A percentile compares a stretch with the other conserved stretches of the same genome.
Evolutionary conservation across 2,329 filamentous ascomycete genomes (phyloP).

Genomic region (Aspergillus pseudoglaucus): DNA sequence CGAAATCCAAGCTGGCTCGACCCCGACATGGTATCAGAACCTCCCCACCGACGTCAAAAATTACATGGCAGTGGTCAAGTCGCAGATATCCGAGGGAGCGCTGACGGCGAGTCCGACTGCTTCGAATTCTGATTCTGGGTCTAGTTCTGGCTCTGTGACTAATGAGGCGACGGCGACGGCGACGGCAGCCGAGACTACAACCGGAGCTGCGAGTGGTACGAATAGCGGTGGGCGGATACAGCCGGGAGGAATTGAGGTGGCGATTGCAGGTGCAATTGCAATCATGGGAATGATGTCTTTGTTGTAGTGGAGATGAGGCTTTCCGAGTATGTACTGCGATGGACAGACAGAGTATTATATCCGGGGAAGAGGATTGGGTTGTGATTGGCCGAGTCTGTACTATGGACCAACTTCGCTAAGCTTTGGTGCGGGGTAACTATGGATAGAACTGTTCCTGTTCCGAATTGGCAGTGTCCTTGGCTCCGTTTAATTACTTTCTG

Average conservation of each 20-base stretch:
- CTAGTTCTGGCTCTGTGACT: conserved; percentile 2
- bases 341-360: not conserved
- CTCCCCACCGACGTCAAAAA: conserved; percentile 27
- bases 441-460: not conserved
- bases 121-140: conserved; percentile 8
- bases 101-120: conserved; percentile 19
- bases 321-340: too few relatives aligned
- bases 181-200: conserved; percentile 12
- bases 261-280: conserved; percentile 16
- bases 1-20: conserved; percentile 25
- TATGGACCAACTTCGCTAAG: not conserved
- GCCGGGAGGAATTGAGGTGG: conserved; percentile 13
- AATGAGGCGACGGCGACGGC: conserved; percentile 8
- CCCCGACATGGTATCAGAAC: conserved; percentile 25
- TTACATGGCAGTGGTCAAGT: conserved; percentile 26
- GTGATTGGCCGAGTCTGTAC: not conserved
- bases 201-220: conserved; percentile 3
- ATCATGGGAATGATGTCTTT: conserved; percentile 18
- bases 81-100: conserved; percentile 21
- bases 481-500: too few relatives aligned
- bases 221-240: conserved; percentile 1
- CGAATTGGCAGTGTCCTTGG: not conserved
- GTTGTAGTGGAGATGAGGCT: conserved; percentile 9
- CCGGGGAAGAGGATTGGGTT: conserved; percentile 1
- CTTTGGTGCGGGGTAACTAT: not conserved